phyloP scores from a whole-genome alignment of 805 yeast genomes.

The Lipomyces kockii region DNA sequence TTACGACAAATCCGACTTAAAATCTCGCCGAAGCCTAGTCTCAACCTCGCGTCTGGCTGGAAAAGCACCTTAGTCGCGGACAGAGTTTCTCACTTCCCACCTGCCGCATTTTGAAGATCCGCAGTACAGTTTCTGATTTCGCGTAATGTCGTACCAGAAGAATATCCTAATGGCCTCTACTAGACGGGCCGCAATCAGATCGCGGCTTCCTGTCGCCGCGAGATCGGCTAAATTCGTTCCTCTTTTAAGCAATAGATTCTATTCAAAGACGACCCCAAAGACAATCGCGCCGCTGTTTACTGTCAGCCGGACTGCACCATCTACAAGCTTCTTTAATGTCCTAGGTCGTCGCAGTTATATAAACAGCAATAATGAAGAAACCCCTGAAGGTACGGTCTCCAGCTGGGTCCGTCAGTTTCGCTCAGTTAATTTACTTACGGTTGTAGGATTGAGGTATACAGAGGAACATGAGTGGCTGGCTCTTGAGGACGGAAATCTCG shows the following conservation, averaged over 20 bases:
- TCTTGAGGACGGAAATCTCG: conserved; percentile 76
- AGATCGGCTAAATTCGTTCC: neutral
- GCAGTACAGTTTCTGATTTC: neutral
- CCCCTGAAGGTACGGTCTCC: neutral
- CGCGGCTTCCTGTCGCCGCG: neutral
- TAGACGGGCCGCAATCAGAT: neutral
- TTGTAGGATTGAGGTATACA: conserved; percentile 45
- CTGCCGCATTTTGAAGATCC: no score
- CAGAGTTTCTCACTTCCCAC: no score
- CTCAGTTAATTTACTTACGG: neutral
- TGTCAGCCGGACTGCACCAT: neutral
- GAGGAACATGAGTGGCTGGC: conserved; percentile 96
- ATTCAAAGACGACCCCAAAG: neutral
- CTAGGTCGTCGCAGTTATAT: neutral
- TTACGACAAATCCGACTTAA: no score
- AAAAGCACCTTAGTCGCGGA: no score
- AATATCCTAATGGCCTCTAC: neutral
- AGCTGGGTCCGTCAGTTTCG: neutral
- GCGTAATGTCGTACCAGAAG: neutral
- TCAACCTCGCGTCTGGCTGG: no score
- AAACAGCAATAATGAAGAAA: neutral
- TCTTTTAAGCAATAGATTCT: neutral
- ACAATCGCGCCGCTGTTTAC: neutral
- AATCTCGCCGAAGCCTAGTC: no score
- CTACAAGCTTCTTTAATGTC: neutral